Conservation (phyloP, 2,329 filamentous ascomycete genomes). For the Penicillium janthinellum region DNA sequence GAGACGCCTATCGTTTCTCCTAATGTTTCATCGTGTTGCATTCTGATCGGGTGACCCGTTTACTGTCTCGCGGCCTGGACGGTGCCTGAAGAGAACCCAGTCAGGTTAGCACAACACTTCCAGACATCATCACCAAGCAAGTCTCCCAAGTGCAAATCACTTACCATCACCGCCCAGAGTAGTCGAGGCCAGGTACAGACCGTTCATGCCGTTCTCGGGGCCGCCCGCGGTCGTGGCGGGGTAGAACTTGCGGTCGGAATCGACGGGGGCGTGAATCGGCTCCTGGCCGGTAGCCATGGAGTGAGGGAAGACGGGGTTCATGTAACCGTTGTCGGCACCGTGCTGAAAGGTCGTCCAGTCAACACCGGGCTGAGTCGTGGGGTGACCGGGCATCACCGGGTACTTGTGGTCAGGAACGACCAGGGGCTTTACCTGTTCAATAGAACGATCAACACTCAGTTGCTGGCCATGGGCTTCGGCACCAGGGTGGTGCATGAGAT, state of each 20-base stretch:
- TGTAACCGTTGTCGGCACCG: conserved; percentile 68
- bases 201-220: conserved; percentile 50
- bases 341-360: conserved; percentile 81
- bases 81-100: conserved; percentile 48
- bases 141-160: conserved; percentile 3
- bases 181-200: conserved; percentile 51
- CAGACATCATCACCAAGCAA: background rate
- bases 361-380: conserved; percentile 61
- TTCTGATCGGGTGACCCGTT: conserved; percentile 50
- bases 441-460: conserved; percentile 47
- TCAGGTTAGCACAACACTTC: background rate
- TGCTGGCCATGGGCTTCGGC: conserved; percentile 44
- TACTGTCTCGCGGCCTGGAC: conserved; percentile 59
- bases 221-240: conserved; percentile 47
- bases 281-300: conserved; percentile 70
- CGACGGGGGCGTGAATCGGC: conserved; percentile 67
- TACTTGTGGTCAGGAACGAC: conserved; percentile 45
- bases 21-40: conserved; percentile 52
- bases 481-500: conserved; percentile 46
- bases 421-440: conserved; percentile 48
- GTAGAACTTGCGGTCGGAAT: conserved; percentile 57
- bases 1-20: conserved; percentile 53
- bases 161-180: conserved; percentile 51
- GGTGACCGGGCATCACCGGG: conserved; percentile 62
- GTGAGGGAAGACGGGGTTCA: conserved; percentile 63